Evolutionary conservation across 768 basidiomycete species (phyloP).

Genomic region (Clitopilus hobsonii): DNA sequence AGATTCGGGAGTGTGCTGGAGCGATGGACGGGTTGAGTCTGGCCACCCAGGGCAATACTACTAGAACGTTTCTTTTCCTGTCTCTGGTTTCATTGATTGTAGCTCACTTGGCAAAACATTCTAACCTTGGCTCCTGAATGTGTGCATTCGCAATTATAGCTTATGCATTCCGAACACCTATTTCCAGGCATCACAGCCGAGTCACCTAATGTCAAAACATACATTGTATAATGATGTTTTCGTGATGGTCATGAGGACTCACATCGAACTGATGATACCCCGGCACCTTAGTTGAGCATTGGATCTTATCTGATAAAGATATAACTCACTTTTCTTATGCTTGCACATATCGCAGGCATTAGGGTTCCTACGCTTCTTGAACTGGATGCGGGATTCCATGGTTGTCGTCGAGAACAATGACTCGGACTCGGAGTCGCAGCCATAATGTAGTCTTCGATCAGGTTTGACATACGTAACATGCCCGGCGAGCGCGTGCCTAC

Average conservation of each 20-base stretch:
- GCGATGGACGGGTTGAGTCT: background rate
- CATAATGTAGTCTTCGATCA: background rate
- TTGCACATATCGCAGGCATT: conserved; percentile 45
- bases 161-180: conserved; percentile 52
- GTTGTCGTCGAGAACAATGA: background rate
- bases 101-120: background rate
- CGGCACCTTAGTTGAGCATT: conserved; percentile 4
- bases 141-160: conserved; percentile 44
- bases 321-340: conserved; percentile 33
- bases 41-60: background rate
- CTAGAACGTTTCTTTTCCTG: conserved; percentile 25
- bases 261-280: conserved; percentile 33
- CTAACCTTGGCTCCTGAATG: conserved; percentile 52
- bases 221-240: background rate
- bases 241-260: conserved; percentile 5
- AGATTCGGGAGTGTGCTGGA: background rate
- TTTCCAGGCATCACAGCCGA: conserved; percentile 55
- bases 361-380: conserved; percentile 37
- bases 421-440: background rate
- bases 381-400: background rate
- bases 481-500: background rate
- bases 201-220: conserved; percentile 35
- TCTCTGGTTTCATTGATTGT: conserved; percentile 13
- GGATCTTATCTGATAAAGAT: background rate
- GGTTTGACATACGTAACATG: background rate